Base-by-base conservation (phyloP, 306 rosid species). In the Lablab purpureus region DNA sequence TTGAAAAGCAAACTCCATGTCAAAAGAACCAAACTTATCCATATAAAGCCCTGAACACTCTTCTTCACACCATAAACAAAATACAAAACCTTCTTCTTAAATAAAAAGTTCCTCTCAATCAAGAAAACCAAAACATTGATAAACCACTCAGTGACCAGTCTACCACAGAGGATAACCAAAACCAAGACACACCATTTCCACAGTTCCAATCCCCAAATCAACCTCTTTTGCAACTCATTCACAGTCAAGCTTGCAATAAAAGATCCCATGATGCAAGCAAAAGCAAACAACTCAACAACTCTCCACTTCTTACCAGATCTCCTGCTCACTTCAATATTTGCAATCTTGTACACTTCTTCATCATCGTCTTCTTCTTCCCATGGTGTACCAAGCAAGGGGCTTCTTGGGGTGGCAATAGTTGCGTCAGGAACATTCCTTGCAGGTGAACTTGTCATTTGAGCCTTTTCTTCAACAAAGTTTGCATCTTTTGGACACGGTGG, bases 111-210 rank as follows among this genome's bases (percentile, higher is more conserved):
- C 70, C 84, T 86, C 50, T 89, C 99, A 49, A 86, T 75, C 87
- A 86, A 76, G 75, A 92, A 94, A 32, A 94, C 94, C 21, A 94
- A 7, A 68, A 84, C 41, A 69, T 89, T 87, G 10, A 90, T 89
- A 22, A 89, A 80, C 93, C 98, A 94, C n/a, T 78, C 85, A 2
- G 93, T 84, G 32, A 94, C 60, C 76, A 94, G 17, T 73, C 97
- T 89, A 19, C 94, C 98, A 78, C 91, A 89, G 5, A 91, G 74
- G 22, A 89, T 76, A 12, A 91, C 97, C 86, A 89, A 36, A 10
- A 76, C 86, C 55, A 94, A 75, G 12, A 91, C 94, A 83, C 87
- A 79, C 94, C 92, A 90, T 65, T 87, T 90, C 98, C 97, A 91
- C 5, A 94, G 22, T 50, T 68, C 78, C 80, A 93, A 85, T 19